Percentiles rank a stretch among this genome's conserved stretches.
These are phyloP conservation scores for Ophiosphaerella korrae DNA, from an alignment of 2,329 filamentous ascomycete genomes.

Conservation along the genomic window DNA sequence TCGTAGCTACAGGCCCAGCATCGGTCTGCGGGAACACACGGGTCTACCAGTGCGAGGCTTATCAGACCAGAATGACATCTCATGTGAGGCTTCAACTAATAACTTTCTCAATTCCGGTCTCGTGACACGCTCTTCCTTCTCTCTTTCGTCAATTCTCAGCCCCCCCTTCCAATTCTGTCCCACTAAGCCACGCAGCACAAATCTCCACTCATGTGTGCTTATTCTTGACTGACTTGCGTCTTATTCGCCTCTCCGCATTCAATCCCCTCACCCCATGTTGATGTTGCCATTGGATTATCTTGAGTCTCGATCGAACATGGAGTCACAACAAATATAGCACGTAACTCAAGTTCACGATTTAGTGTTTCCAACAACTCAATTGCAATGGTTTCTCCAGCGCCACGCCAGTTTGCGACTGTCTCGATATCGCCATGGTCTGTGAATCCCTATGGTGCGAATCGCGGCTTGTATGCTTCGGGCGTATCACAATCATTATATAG, in stretches of 20 bases:
- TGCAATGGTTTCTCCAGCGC: conserved; percentile 30
- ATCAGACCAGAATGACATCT: conserved; percentile 30
- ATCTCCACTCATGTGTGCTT: conserved; percentile 31
- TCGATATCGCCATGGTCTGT: conserved; percentile 39
- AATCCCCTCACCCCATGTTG: conserved; percentile 42
- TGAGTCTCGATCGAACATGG: conserved; percentile 39
- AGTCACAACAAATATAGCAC: conserved; percentile 36
- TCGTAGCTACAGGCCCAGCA: conserved; percentile 32
- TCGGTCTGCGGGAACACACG: conserved; percentile 32
- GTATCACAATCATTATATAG: conserved; percentile 24
- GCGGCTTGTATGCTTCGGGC: conserved; percentile 20
- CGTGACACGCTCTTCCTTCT: conserved; percentile 41
- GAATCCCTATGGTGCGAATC: conserved; percentile 32
- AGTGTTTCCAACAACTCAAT: conserved; percentile 21
- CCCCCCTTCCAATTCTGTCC: conserved; percentile 27
- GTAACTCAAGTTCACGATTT: conserved; percentile 37
- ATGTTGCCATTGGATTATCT: conserved; percentile 41
- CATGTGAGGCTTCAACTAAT: conserved; percentile 32
- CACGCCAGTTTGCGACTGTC: conserved; percentile 39
- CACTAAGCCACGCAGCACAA: conserved; percentile 38
- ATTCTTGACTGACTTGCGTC: conserved; percentile 27
- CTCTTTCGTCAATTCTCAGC: conserved; percentile 31
- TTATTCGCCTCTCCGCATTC: conserved; percentile 44
- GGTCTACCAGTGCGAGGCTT: conserved; percentile 39
- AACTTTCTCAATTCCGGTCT: conserved; percentile 27